Percentiles rank a stretch among this genome's conserved stretches.
phyloP scores from a whole-genome alignment of 1,139 yeast genomes.

The Arxiozyma slooffiae region DNA sequence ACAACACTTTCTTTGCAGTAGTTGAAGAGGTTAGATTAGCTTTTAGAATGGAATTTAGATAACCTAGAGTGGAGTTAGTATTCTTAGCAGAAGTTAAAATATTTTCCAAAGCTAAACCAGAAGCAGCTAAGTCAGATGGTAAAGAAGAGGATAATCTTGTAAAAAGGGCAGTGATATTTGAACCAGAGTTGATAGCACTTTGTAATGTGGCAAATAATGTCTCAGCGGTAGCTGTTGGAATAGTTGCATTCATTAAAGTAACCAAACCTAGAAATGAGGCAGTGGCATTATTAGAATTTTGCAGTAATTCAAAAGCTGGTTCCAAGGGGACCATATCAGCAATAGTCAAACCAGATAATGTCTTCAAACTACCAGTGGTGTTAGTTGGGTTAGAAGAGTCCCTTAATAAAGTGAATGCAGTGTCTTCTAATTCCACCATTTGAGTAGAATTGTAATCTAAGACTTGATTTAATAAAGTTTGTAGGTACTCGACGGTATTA shows the following conservation, averaged over 20 bases:
- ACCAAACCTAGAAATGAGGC: slow-evolving; percentile 25
- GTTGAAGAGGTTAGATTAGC: slow-evolving; percentile 21
- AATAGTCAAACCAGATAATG: slow-evolving; percentile 15
- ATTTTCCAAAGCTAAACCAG: slow-evolving; percentile 8
- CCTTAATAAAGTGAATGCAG: slow-evolving; percentile 19
- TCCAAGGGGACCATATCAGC: slow-evolving; percentile 20
- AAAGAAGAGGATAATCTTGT: slow-evolving; percentile 4
- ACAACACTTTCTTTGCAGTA: slow-evolving; percentile 19
- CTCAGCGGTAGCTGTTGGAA: slow-evolving; percentile 19
- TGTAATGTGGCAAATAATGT: slow-evolving; percentile 13
- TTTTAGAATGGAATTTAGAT: slow-evolving; percentile 17
- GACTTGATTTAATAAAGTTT: slow-evolving; percentile 15
- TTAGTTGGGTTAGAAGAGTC: slow-evolving; percentile 24
- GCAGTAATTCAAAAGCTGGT: slow-evolving; percentile 23
- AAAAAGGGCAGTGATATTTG: slow-evolving; percentile 2
- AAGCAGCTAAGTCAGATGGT: slow-evolving; percentile 3
- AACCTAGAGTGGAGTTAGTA: slow-evolving; percentile 12
- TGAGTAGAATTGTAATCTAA: slow-evolving; percentile 16
- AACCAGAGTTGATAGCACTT: slow-evolving; percentile 1
- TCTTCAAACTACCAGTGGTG: slow-evolving; percentile 20
- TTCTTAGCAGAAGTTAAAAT: slow-evolving; percentile 13
- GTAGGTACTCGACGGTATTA: slow-evolving; percentile 19
- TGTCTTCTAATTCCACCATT: slow-evolving; percentile 10
- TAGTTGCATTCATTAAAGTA: slow-evolving; percentile 23
- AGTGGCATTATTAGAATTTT: slow-evolving; percentile 22